A percentile compares a stretch with the other conserved stretches of the same genome.
Evolutionary conservation across 208 protist species (phyloP).

Genomic region (Leishmania gerbilli): DNA sequence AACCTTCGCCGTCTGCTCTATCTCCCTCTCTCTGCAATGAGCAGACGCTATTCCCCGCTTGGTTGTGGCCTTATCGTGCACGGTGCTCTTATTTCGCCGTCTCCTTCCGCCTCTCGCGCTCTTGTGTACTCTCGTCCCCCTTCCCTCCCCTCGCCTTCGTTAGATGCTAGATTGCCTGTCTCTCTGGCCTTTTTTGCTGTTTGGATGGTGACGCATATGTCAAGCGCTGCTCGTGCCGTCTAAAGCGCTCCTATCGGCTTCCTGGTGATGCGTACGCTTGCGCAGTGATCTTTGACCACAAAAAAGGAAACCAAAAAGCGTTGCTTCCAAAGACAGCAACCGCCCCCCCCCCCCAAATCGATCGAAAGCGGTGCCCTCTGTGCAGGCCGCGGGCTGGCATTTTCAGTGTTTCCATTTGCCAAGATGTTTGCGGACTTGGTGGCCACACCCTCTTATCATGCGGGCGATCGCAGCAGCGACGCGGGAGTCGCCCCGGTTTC

Average conservation of each 20-base stretch:
- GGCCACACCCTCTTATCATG: slow-evolving; percentile 6
- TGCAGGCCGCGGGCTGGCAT: neutral
- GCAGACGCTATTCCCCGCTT: neutral
- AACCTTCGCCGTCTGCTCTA: neutral
- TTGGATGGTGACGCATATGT: neutral
- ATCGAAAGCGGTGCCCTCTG: neutral
- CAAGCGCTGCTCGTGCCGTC: neutral
- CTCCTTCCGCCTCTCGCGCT: neutral
- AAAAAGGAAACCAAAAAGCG: neutral
- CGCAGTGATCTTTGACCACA: neutral
- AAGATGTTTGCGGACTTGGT: slow-evolving; percentile 26
- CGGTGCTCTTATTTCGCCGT: neutral
- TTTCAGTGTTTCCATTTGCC: neutral
- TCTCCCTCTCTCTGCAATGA: neutral
- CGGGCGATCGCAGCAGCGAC: slow-evolving; percentile 4
- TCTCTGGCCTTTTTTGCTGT: neutral
- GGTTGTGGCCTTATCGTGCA: neutral
- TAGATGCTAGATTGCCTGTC: slow-evolving; percentile 1
- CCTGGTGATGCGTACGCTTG: neutral
- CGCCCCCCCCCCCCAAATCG: neutral
- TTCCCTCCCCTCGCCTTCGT: neutral
- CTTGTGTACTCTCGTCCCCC: neutral
- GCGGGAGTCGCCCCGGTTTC: neutral
- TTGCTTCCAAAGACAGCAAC: neutral
- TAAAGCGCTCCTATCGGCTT: neutral